Evolutionary conservation across 2,329 filamentous ascomycete species (phyloP).

Genomic region (Colletotrichum scovillei): DNA sequence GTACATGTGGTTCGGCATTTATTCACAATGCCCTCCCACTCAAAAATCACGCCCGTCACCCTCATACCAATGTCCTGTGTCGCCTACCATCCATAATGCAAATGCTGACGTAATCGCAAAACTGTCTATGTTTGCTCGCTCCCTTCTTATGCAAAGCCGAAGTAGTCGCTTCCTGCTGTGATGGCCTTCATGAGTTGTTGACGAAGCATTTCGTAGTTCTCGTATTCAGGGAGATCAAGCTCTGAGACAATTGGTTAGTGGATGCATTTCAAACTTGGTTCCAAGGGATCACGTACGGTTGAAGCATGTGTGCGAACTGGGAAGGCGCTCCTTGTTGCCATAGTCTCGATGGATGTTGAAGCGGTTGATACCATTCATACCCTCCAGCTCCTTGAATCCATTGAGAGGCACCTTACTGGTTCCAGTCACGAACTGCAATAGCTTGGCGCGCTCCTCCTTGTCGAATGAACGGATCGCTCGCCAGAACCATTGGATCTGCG

Average conservation of each 20-base stretch:
- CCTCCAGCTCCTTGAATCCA: conserved; percentile 98
- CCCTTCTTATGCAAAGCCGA: conserved; percentile 85
- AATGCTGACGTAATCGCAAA: conserved; percentile 31
- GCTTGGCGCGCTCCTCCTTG: conserved; percentile 97
- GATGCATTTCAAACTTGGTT: background rate
- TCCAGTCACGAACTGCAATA: conserved; percentile 97
- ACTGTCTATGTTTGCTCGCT: conserved; percentile 29
- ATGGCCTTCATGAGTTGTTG: conserved; percentile 94
- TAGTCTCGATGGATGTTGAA: conserved; percentile 99
- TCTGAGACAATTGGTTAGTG: conserved; percentile 64
- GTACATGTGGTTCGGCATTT: conserved; percentile 19
- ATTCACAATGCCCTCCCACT: conserved; percentile 16
- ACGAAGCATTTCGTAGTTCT: conserved; percentile 91
- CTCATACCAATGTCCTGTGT: conserved; percentile 24
- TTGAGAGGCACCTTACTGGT: conserved; percentile 98
- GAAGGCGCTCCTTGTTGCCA: conserved; percentile 93
- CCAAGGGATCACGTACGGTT: conserved; percentile 79
- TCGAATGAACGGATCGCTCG: conserved; percentile 96
- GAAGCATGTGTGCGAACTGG: conserved; percentile 98
- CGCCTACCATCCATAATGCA: conserved; percentile 28
- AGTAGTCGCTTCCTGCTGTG: conserved; percentile 97
- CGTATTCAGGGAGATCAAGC: conserved; percentile 97
- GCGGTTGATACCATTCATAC: conserved; percentile 97
- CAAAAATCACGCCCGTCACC: conserved; percentile 19
- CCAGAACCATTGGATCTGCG: conserved; percentile 99